Evolutionary conservation across 202 grass and related monocot species (phyloP).

Genomic region (Schoenoplectus tabernaemontani): DNA sequence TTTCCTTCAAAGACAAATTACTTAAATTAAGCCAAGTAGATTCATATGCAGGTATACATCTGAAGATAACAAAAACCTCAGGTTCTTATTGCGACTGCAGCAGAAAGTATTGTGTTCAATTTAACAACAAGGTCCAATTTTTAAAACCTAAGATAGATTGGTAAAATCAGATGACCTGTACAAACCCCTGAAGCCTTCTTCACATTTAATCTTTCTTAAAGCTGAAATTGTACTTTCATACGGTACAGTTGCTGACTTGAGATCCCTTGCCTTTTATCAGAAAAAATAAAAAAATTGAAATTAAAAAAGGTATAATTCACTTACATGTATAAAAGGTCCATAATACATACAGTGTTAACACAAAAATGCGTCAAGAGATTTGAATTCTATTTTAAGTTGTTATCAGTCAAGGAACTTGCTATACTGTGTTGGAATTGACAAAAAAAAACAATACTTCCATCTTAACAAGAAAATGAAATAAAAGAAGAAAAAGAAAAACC

Average conservation of each 20-base stretch:
- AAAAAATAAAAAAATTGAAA: slow-evolving; percentile 12
- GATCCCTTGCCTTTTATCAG: slow-evolving; percentile 52
- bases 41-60: background rate
- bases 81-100: background rate
- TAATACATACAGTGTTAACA: slow-evolving; percentile 1
- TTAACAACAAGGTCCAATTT: background rate
- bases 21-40: background rate
- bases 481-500: slow-evolving; percentile 34
- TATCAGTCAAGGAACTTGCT: background rate
- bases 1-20: background rate
- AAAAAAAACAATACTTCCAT: slow-evolving; percentile 3
- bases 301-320: slow-evolving; percentile 24
- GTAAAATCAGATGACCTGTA: slow-evolving; percentile 48
- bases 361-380: slow-evolving; percentile 1
- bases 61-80: background rate
- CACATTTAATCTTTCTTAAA: slow-evolving; percentile 50
- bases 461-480: background rate
- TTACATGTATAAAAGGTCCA: background rate
- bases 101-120: slow-evolving; percentile 4
- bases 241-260: slow-evolving; percentile 38
- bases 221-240: slow-evolving; percentile 66
- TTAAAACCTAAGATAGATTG: slow-evolving; percentile 5
- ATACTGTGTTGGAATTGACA: background rate
- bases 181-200: slow-evolving; percentile 55
- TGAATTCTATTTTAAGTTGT: background rate